Conservation (phyloP, 2,329 filamentous ascomycete species). For the Decorospora gaudefroyi region DNA sequence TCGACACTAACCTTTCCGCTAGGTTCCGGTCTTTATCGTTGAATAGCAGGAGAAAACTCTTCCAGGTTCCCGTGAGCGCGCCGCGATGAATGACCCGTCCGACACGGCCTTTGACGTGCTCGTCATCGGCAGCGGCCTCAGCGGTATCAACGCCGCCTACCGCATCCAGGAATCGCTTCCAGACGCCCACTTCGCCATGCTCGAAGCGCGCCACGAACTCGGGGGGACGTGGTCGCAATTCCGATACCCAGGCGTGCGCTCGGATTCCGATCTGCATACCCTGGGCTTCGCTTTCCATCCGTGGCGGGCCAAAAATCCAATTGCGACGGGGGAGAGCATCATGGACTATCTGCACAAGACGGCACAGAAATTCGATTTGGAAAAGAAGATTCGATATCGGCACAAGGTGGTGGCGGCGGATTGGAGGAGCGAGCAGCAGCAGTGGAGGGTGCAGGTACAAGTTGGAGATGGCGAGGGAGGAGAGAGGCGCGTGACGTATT, state of each 20-base stretch:
- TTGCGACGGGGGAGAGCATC: conserved; percentile 53
- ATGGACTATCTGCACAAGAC: conserved; percentile 52
- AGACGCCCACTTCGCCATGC: conserved; percentile 63
- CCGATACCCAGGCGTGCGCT: conserved; percentile 70
- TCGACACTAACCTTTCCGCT: not conserved
- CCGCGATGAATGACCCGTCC: conserved; percentile 23
- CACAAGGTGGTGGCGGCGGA: conserved; percentile 50
- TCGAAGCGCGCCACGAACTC: conserved; percentile 68
- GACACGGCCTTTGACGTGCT: conserved; percentile 51
- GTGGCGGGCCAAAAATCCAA: conserved; percentile 60
- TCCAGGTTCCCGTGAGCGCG: not conserved
- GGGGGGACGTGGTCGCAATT: conserved; percentile 83
- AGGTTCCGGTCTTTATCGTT: not conserved
- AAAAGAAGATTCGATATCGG: conserved; percentile 52
- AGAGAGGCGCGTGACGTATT: conserved; percentile 45
- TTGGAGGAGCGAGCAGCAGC: conserved; percentile 56
- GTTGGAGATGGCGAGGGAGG: conserved; percentile 21
- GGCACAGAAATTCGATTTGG: conserved; percentile 51
- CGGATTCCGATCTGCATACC: conserved; percentile 56
- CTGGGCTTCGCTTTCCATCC: conserved; percentile 69
- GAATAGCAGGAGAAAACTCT: not conserved
- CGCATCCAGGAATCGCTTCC: conserved; percentile 66
- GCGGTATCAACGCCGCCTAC: conserved; percentile 75
- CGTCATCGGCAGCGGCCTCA: conserved; percentile 74
- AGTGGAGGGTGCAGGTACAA: conserved; percentile 50